A percentile compares a stretch with the other conserved stretches of the same genome.
Evolutionary conservation across 2,329 filamentous ascomycete genomes (phyloP).

Genomic region (Neonectria coccinea): DNA sequence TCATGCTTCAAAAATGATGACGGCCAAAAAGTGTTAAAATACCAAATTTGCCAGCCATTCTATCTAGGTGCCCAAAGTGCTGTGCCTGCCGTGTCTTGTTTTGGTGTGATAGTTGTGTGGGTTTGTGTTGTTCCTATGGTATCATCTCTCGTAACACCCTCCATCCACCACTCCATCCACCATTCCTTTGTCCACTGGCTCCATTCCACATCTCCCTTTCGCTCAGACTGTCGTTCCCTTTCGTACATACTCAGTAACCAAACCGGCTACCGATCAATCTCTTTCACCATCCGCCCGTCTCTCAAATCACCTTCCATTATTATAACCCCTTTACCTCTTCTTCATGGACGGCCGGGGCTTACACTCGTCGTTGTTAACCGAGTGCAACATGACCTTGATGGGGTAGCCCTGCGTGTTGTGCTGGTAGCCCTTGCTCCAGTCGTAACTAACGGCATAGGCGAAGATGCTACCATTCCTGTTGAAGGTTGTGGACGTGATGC

Average conservation of each 20-base stretch:
- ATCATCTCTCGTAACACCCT: slow-evolving; percentile 47
- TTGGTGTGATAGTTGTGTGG: slow-evolving; percentile 27
- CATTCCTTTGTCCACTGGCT: slow-evolving; percentile 8
- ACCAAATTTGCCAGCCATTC: slow-evolving; percentile 15
- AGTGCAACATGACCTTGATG: slow-evolving; percentile 88
- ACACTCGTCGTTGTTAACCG: slow-evolving; percentile 73
- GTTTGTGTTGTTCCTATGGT: slow-evolving; percentile 43
- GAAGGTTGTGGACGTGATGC: slow-evolving; percentile 93
- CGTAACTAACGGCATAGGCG: slow-evolving; percentile 92
- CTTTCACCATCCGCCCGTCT: slow-evolving; percentile 11
- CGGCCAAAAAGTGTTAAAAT: neutral
- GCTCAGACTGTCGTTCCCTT: slow-evolving; percentile 15
- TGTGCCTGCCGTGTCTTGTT: slow-evolving; percentile 13
- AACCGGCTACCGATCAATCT: slow-evolving; percentile 14
- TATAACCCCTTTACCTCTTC: slow-evolving; percentile 61
- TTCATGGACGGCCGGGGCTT: slow-evolving; percentile 70
- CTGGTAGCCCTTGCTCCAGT: slow-evolving; percentile 97
- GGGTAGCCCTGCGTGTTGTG: slow-evolving; percentile 80
- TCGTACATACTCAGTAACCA: slow-evolving; percentile 35
- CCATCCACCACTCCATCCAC: slow-evolving; percentile 30
- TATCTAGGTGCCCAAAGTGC: slow-evolving; percentile 22
- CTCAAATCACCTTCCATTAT: slow-evolving; percentile 7
- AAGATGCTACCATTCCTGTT: slow-evolving; percentile 87
- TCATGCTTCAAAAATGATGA: slow-evolving; percentile 14
- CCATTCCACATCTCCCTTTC: slow-evolving; percentile 1